phyloP scores from a whole-genome alignment of 169 alveolate genomes.

The Plasmodium malariae region DNA sequence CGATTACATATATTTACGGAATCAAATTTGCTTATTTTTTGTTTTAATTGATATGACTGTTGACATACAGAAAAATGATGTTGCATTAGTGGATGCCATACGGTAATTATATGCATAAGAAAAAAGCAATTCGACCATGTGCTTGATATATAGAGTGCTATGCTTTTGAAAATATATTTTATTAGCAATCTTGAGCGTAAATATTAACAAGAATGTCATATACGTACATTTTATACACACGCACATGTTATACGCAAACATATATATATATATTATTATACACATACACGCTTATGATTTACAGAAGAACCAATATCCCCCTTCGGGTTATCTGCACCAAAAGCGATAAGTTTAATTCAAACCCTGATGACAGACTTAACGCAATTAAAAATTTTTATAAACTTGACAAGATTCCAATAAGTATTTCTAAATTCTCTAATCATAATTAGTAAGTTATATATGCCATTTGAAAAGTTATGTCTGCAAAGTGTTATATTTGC shows the following conservation, averaged over 20 bases:
- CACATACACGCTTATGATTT: background rate
- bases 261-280: conserved; percentile 4
- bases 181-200: no score
- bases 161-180: no score
- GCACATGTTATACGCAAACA: background rate
- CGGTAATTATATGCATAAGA: conserved; percentile 3
- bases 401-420: conserved; percentile 52
- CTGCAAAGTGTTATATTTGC: background rate
- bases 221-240: background rate
- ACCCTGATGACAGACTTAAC: conserved; percentile 24
- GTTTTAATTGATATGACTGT: conserved; percentile 72
- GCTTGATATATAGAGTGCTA: no score
- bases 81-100: conserved; percentile 38
- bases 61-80: conserved; percentile 54
- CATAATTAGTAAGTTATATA: conserved; percentile 40
- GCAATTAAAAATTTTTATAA: conserved; percentile 54
- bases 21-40: conserved; percentile 62
- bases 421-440: conserved; percentile 61
- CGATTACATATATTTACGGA: conserved; percentile 58
- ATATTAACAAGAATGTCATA: background rate
- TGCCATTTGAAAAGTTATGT: background rate
- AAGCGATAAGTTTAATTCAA: conserved; percentile 41
- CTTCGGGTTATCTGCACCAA: conserved; percentile 63
- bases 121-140: no score
- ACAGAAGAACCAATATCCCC: conserved; percentile 49